Base-by-base conservation (phyloP, 805 yeast genomes). In the Zygosaccharomyces gambellarensis region DNA sequence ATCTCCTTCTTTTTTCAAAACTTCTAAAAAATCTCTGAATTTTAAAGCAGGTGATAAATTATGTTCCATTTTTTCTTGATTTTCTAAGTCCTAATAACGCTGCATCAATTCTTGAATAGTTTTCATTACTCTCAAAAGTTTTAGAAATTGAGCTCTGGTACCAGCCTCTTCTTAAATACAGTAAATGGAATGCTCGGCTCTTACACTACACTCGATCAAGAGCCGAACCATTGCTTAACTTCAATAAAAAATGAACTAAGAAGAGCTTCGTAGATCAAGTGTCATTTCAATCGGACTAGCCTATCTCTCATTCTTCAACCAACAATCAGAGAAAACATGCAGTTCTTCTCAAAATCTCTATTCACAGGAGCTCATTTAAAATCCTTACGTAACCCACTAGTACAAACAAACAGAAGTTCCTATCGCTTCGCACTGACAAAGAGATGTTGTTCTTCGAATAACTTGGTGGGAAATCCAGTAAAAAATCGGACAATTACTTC, bases 21-120 rank as follows among this genome's bases (percentile, higher is more conserved):
- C 60, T 45, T 58, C 50, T 22, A 62, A 48, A 39, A 62, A 63
- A 42, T 61, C 64, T 56, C 66, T 55, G 48, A 62, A 62, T 27
- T 54, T 45, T 29, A 61, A 40, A 3, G 51, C 67, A 11, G 67
- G 57, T 32, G 36, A 14, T 17, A 32, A 8, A 8, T 32, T 32
- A n/a, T 3, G 22, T 5, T 19, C 21, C 36, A 32, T 32, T 32
- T 10, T 32, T 32, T n/a, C n/a, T n/a, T n/a, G n/a, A n/a, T n/a
- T n/a, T n/a, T n/a, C n/a, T n/a, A n/a, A n/a, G n/a, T n/a, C n/a
- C n/a, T n/a, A n/a, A n/a, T n/a, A n/a, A n/a, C n/a, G n/a, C n/a
- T n/a, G n/a, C n/a, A n/a, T n/a, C n/a, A n/a, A n/a, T n/a, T n/a
- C n/a, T n/a, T n/a, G n/a, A n/a, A n/a, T n/a, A n/a, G n/a, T n/a